Base-by-base conservation (phyloP, 2,329 filamentous ascomycete genomes). In the Colletotrichum theobromicola region DNA sequence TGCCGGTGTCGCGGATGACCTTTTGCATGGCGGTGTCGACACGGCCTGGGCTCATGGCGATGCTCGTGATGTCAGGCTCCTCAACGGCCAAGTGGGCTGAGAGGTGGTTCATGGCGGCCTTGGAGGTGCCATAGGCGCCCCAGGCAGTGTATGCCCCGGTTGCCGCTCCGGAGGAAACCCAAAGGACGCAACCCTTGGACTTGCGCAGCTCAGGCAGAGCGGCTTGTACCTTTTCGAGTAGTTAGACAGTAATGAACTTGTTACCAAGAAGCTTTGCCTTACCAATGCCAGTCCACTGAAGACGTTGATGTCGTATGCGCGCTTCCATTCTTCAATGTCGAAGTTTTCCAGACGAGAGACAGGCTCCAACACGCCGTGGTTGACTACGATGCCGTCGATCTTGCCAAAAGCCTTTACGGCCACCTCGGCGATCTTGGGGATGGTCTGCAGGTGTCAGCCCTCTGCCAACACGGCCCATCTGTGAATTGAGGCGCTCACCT, bases 1-100 rank as follows among this genome's bases (percentile, higher is more conserved):
- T 83, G 57, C 88, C 90, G 5, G 84, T 82, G 61, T 95, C 92
- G 65, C 97, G 88, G 72, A 99, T 90, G 72, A 94, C 90, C n/a
- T 89, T 89, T 82, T 98, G 96, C 96, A 98, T 98, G 66, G 93
- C 93, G 0, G 96, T 98, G 80, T 98, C 94, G 9, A 97, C 93
- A 60, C 94, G 91, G 4, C 96, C 96, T 0, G 96, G 96, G 5
- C 93, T 88, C 37, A 98, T 86, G 0, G 94, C 88, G 1, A 98
- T 85, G 15, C 91, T 92, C 0, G 90, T 94, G 58, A 98, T 91
- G 16, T 92, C 88, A 2, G 93, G 92, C 82, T 98, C 96, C 81
- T 98, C 96, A 2, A 89, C 88, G 0, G 91, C 91, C 42, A 98
- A 83, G 42, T 96, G 95, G 55, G 89, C 84, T 1, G 93, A 92